Base-by-base conservation (phyloP, 2,329 filamentous ascomycete genomes). In the Exophiala spinifera region DNA sequence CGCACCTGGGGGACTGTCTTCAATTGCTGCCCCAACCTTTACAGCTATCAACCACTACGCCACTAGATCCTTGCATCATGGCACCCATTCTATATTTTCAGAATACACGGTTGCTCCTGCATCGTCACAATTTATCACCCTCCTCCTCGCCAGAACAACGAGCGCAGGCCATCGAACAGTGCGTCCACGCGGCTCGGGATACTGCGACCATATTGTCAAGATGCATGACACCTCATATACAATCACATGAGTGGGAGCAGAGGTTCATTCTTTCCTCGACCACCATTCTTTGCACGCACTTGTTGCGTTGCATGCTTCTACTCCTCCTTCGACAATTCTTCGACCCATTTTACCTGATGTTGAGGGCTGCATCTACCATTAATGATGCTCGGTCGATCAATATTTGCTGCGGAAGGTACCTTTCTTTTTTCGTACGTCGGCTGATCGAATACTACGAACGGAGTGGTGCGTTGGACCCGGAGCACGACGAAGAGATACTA, bases 251-350 rank as follows among this genome's bases (percentile, higher is more conserved):
- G 64, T 46, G 77, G 76, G 51, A 61, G 43, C 83, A 81, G 67
- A 81, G 80, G 21, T 73, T 79, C 2, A 77, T 81, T 8, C 75
- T 91, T 1, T 82, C 85, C 10, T 84, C 89, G 2, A 89, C 87
- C 1, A 83, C 87, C 3, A 82, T 92, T 62, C 77, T 95, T 7
- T 88, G 89, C 53, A 84, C 83, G 13, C 94, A 97, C 68, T 79
- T 96, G 42, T 96, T 95, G 83, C 87, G 92, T 19, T 95, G 88
- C 65, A 80, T 88, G 1, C 78, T 97, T 1, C 84, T 96, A 53
- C 76, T 96, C 3, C 81, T 92, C 19, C 82, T 95, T 48, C 81
- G 83, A 1, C 85, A 85, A 39, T 85, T 89, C 48, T 88, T 86
- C 66, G 82, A 86, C 3, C 79, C 85, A 1, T 91, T 92, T 0